Evolutionary conservation across 768 basidiomycete species (phyloP), one percentile per base, ranked within the genome.

Genomic region (Fibroporia radiculosa): DNA sequence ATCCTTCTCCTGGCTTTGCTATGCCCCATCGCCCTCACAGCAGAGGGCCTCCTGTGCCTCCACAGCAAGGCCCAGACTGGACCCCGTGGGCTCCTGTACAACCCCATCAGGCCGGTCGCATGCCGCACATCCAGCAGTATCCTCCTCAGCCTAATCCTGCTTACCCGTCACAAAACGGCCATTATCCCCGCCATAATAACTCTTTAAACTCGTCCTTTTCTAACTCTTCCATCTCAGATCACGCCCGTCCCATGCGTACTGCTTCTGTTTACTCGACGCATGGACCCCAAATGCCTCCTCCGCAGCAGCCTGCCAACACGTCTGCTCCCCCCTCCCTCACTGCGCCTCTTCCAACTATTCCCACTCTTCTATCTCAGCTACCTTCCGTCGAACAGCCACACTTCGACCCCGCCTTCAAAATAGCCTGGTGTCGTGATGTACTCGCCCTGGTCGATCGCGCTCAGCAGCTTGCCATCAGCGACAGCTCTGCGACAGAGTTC

Each of bases 351-450:
- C 87, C 90, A 1, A 72, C 75, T 18, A 61, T 84, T 32, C 57
- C 77, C n/a, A 70, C 74, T 0, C 77, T 92, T 22, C 56, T 72
- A 6, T 66, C 73, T 0, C 77, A 75, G 1, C 57, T 77, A 0
- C 61, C 68, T 3, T 61, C 73, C 11, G 64, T 85, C 22, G 78
- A 82, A 41, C 63, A 69, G 2, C 73, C 80, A 1, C 56, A 56
- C 27, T 73, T 74, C 46, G 78, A 81, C 53, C 82, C 83, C 2
- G 59, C 65, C 0, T 69, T 78, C 37, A 79, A 80, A 53, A 62
- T 95, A 6, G 69, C 74, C 20, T 97, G 92, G 91, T 77, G 78
- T 12, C 72, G 87, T 39, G 89, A 95, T 50, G 85, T 93, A 46
- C 62, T 93, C 47, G 76, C 81, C 55, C 78, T 93, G 47, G 78